Base-by-base conservation (phyloP, 1,284 basidiomycete genomes). In the Malassezia psittaci region DNA sequence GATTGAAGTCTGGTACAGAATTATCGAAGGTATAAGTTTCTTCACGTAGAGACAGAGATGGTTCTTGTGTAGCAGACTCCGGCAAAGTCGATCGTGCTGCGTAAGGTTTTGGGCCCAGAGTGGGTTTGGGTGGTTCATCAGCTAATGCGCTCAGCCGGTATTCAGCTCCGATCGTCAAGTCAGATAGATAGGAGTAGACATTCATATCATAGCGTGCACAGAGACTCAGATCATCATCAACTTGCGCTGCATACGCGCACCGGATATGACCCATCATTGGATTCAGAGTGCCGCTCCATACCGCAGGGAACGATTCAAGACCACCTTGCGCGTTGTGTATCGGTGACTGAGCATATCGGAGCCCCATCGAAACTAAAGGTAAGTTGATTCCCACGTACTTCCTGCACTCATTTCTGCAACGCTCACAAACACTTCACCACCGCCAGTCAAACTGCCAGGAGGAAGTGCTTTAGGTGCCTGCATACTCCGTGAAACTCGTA, bases 141-240 rank as follows among this genome's bases (percentile, higher is more conserved):
- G 37, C 12, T 18, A 44, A 36, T 21, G 43, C 32, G 16, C 62
- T 52, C 15, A 74, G 47, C 61, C 66, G 66, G 51, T 70, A 74
- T 55, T 74, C 72, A 2, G 54, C 65, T 1, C 72, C 93, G 76
- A 96, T 81, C 5, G 88, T 86, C 83, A 90, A 86, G 74, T 96
- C 91, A 69, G 87, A 90, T 66, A 94, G 90, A 76, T 93, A 96
- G 70, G 87, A 90, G 72, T 94, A 96, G 24, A 93, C 83, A 68
- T 98, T 98, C 76, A 96, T 90, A 70, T 96, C 90, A 72, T 93
- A 96, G 15, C 93, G 82, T 2, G 89, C 88, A 51, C 87, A 86
- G 6, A 96, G 76, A 0, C 88, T 84, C n/a, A 96, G 81, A 72
- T 93, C 88, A 2, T 82, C 81, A 1, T 87, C 87, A 24, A 90